Conservation (phyloP, 1,139 yeast genomes). For the Debaryomyces robertsiae region DNA sequence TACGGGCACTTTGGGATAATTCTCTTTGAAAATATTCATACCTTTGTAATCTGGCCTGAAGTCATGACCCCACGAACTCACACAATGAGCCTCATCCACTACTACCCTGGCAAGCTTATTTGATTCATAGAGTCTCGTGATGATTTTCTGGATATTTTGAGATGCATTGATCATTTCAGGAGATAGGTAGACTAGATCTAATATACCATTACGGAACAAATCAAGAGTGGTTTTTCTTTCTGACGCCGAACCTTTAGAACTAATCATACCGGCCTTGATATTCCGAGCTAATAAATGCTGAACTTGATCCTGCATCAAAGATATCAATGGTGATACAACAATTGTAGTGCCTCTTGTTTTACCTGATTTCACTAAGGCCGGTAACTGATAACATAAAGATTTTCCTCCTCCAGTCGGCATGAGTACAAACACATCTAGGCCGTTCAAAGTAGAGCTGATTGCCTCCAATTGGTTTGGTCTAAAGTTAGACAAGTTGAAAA, state of each 20-base stretch:
- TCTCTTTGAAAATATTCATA: conserved; percentile 68
- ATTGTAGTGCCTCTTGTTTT: conserved; percentile 80
- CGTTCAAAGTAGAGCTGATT: conserved; percentile 74
- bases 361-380: conserved; percentile 81
- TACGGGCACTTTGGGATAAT: conserved; percentile 80
- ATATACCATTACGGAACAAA: conserved; percentile 61
- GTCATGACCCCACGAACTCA: conserved; percentile 99
- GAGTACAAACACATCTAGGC: conserved; percentile 87
- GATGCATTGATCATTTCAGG: conserved; percentile 95
- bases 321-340: conserved; percentile 91
- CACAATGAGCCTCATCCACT: conserved; percentile 98
- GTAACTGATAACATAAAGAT: conserved; percentile 92
- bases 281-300: conserved; percentile 68
- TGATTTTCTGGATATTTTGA: conserved; percentile 64
- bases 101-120: conserved; percentile 78
- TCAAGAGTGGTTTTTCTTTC: conserved; percentile 68
- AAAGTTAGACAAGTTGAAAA: conserved; percentile 68
- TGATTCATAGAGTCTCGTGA: conserved; percentile 56
- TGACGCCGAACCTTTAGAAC: conserved; percentile 67
- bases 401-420: conserved; percentile 99
- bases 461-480: conserved; percentile 89
- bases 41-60: conserved; percentile 95
- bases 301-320: conserved; percentile 97
- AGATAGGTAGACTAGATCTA: conserved; percentile 82
- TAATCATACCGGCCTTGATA: conserved; percentile 85